Evolutionary conservation across 805 yeast species (phyloP).

Genomic region (Candida sonorensis): DNA sequence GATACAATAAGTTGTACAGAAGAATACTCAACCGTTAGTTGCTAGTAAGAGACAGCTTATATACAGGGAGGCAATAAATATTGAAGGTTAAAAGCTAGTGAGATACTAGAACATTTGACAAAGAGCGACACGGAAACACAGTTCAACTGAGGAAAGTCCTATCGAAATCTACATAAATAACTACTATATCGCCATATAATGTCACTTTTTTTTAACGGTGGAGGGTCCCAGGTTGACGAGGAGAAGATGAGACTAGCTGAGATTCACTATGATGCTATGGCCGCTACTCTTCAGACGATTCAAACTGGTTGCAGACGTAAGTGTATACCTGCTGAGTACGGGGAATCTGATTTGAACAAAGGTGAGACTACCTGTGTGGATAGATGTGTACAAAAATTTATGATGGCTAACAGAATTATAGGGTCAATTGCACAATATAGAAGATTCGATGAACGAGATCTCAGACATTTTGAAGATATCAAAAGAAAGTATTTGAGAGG

Average conservation of each 20-base stretch:
- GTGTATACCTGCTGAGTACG: slow-evolving; percentile 81
- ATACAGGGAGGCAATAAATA: too few species aligned
- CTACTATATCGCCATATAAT: too few species aligned
- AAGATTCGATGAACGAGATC: slow-evolving; percentile 38
- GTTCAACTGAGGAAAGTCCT: too few species aligned
- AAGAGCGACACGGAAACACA: too few species aligned
- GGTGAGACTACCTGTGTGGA: slow-evolving; percentile 82
- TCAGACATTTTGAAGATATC: slow-evolving; percentile 24
- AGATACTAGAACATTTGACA: too few species aligned
- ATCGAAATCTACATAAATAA: too few species aligned
- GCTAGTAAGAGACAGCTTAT: too few species aligned
- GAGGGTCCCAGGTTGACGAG: slow-evolving; percentile 48
- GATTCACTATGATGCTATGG: slow-evolving; percentile 62
- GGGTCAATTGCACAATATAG: slow-evolving; percentile 45
- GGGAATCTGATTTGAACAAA: slow-evolving; percentile 76
- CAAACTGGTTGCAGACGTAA: slow-evolving; percentile 59
- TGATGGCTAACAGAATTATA: slow-evolving; percentile 58
- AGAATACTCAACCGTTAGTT: too few species aligned
- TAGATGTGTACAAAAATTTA: slow-evolving; percentile 80
- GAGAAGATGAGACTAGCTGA: slow-evolving; percentile 57
- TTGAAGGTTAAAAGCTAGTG: too few species aligned
- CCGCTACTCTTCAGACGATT: slow-evolving; percentile 40
- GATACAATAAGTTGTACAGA: too few species aligned
- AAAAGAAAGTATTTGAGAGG: slow-evolving; percentile 15
- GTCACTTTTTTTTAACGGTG: slow-evolving; percentile 56